phyloP scores from a whole-genome alignment of 1,139 yeast genomes.

The Lipomyces yarrowii region DNA sequence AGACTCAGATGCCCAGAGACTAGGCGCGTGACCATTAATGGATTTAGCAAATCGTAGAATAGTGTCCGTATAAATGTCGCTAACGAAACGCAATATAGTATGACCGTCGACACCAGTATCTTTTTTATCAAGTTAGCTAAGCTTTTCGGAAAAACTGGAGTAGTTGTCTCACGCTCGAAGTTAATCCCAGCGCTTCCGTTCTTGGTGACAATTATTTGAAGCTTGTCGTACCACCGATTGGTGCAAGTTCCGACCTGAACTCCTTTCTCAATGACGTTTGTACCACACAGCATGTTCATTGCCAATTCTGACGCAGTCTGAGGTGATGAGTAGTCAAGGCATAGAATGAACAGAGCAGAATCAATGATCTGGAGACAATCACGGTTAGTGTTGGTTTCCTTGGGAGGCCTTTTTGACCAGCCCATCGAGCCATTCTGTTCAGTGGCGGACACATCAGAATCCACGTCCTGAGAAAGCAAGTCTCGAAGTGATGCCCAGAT shows the following conservation, averaged over 20 bases:
- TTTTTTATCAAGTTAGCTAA: background rate
- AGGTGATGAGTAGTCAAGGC: slow-evolving; percentile 76
- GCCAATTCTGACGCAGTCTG: slow-evolving; percentile 69
- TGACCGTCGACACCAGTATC: slow-evolving; percentile 95
- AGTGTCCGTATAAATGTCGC: slow-evolving; percentile 89
- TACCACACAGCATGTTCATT: slow-evolving; percentile 84
- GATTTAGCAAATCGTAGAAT: slow-evolving; percentile 83
- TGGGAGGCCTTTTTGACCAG: slow-evolving; percentile 26
- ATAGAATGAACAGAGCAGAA: slow-evolving; percentile 76
- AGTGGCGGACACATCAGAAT: slow-evolving; percentile 18
- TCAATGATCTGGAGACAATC: slow-evolving; percentile 77
- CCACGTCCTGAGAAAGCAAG: slow-evolving; percentile 45
- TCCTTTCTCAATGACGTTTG: slow-evolving; percentile 76
- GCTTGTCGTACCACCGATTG: slow-evolving; percentile 91
- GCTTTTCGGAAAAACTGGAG: background rate
- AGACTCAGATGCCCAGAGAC: slow-evolving; percentile 62
- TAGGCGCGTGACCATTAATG: slow-evolving; percentile 79
- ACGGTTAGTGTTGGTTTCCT: slow-evolving; percentile 48
- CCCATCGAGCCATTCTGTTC: slow-evolving; percentile 19
- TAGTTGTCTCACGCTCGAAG: slow-evolving; percentile 59
- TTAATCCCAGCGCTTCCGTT: slow-evolving; percentile 93
- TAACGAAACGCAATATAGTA: slow-evolving; percentile 83
- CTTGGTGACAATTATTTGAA: slow-evolving; percentile 85
- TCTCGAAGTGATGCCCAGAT: slow-evolving; percentile 79
- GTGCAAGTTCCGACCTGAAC: slow-evolving; percentile 93